A percentile compares a stretch with the other conserved stretches of the same genome.
phyloP scores from a whole-genome alignment of 306 rosid genomes.

The Pterocarpus macrocarpus region DNA sequence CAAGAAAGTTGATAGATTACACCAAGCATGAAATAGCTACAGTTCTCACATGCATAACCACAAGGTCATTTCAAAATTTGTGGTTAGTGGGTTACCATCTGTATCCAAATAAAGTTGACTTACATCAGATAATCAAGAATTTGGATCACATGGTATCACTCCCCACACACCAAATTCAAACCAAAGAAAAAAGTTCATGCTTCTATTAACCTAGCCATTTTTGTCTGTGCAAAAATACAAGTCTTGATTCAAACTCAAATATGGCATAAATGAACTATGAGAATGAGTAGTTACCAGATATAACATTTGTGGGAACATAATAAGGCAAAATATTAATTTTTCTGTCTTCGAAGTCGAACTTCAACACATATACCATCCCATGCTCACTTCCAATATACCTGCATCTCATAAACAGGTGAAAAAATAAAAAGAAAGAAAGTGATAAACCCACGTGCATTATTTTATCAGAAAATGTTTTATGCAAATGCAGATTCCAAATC shows the following conservation, averaged over 20 bases:
- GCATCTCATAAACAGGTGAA: slow-evolving; percentile 52
- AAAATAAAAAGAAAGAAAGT: slow-evolving; percentile 16
- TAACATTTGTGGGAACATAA: slow-evolving; percentile 73
- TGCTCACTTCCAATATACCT: slow-evolving; percentile 88
- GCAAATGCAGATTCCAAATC: slow-evolving; percentile 43
- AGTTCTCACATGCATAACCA: slow-evolving; percentile 30
- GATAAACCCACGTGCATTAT: slow-evolving; percentile 31
- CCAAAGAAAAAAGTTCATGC: slow-evolving; percentile 35
- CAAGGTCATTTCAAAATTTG: slow-evolving; percentile 34
- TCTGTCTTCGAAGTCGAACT: slow-evolving; percentile 65
- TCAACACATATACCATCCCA: slow-evolving; percentile 78
- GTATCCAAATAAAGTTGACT: slow-evolving; percentile 26
- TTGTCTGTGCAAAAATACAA: slow-evolving; percentile 19
- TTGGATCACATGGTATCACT: slow-evolving; percentile 29
- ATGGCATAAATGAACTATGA: slow-evolving; percentile 39
- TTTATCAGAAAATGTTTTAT: slow-evolving; percentile 40
- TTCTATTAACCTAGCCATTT: slow-evolving; percentile 27
- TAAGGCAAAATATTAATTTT: slow-evolving; percentile 72
- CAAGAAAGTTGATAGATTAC: too few species aligned
- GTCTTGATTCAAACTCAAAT: slow-evolving; percentile 35
- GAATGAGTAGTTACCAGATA: slow-evolving; percentile 67
- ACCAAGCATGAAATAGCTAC: not conserved
- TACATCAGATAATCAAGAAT: slow-evolving; percentile 8
- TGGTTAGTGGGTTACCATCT: not conserved
- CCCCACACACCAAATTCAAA: slow-evolving; percentile 32